These are phyloP conservation scores for Phlyctochytrium bullatum DNA, from an alignment of 192 early-diverging fungal species.

Conservation along the genomic window DNA sequence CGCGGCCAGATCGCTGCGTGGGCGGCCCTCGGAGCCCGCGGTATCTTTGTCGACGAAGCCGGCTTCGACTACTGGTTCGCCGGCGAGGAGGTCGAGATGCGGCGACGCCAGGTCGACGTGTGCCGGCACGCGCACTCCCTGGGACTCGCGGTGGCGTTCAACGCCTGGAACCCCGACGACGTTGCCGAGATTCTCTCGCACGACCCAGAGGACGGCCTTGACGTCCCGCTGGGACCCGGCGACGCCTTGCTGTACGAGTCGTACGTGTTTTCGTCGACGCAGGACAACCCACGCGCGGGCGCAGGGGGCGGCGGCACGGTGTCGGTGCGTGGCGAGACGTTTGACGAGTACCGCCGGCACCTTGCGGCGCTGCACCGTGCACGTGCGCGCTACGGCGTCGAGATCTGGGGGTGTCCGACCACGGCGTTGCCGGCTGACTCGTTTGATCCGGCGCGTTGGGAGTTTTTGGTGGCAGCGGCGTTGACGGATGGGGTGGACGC, in stretches of 20 bases:
- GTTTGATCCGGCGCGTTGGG: not conserved
- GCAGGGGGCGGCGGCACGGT: too few relatives aligned
- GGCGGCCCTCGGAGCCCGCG: not conserved
- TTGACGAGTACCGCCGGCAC: not conserved
- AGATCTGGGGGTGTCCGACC: not conserved
- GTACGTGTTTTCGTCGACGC: not conserved
- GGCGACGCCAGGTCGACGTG: not conserved
- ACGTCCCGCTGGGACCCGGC: not conserved
- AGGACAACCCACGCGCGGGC: not conserved
- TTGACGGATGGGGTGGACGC: not conserved
- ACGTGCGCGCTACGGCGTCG: not conserved
- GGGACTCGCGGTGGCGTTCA: not conserved
- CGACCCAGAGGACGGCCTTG: not conserved
- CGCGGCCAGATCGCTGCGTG: not conserved
- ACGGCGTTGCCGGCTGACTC: not conserved
- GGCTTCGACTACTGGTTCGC: slow-evolving; percentile 3
- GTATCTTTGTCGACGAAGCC: slow-evolving; percentile 3
- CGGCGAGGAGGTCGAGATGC: not conserved
- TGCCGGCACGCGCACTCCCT: not conserved
- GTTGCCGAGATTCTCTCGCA: not conserved
- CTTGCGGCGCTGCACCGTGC: not conserved
- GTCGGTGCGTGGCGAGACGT: not conserved
- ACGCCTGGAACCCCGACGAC: slow-evolving; percentile 6
- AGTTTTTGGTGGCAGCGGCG: not conserved
- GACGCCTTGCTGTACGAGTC: slow-evolving; percentile 1